phyloP scores from a whole-genome alignment of 1,284 basidiomycete genomes.

The Ceratobasidium sp. region DNA sequence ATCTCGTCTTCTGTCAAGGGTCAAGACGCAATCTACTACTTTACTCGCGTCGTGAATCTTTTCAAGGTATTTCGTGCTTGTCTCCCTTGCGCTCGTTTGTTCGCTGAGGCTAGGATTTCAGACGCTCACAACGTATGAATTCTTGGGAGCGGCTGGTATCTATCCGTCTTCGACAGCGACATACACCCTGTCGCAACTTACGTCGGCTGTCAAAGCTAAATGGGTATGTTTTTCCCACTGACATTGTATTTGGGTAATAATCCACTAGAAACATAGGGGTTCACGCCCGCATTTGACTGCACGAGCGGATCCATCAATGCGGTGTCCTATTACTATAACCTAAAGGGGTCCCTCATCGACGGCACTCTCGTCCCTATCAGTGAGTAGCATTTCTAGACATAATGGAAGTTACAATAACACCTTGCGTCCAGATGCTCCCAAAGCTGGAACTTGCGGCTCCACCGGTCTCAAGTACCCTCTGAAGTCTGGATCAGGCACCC shows the following conservation, averaged over 20 bases:
- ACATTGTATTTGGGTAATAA: slow-evolving; percentile 31
- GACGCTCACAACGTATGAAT: slow-evolving; percentile 79
- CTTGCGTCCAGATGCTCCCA: slow-evolving; percentile 64
- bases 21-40: slow-evolving; percentile 64
- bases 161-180: slow-evolving; percentile 71
- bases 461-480: slow-evolving; percentile 75
- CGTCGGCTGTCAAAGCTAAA: slow-evolving; percentile 68
- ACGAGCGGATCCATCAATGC: slow-evolving; percentile 62
- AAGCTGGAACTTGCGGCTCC: slow-evolving; percentile 66
- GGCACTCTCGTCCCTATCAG: slow-evolving; percentile 73
- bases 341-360: slow-evolving; percentile 73
- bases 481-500: slow-evolving; percentile 61
- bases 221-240: slow-evolving; percentile 59
- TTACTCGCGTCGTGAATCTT: slow-evolving; percentile 71
- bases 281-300: slow-evolving; percentile 73
- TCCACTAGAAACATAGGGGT: slow-evolving; percentile 56
- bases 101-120: slow-evolving; percentile 52
- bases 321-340: slow-evolving; percentile 76
- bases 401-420: not conserved
- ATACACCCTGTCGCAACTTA: slow-evolving; percentile 67
- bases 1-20: slow-evolving; percentile 41
- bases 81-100: not conserved
- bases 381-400: slow-evolving; percentile 55
- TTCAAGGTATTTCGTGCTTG: slow-evolving; percentile 66
- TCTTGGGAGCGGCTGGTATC: slow-evolving; percentile 78